Conservation (phyloP, 352 stramenopile genomes). For the Thraustochytrium striatum region DNA sequence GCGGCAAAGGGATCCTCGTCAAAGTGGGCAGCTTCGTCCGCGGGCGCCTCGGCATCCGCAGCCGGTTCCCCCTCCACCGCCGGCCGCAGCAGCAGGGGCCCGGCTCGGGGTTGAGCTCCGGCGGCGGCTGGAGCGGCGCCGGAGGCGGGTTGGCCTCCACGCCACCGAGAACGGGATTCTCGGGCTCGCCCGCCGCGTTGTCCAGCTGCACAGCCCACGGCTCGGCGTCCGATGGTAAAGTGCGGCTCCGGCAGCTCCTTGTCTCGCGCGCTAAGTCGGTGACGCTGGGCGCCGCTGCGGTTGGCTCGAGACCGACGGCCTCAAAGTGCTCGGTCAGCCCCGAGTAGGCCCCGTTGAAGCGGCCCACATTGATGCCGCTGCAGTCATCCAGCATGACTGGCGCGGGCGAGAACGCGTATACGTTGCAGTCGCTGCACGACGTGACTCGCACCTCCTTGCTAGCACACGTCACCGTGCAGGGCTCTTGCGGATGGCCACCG, state of each 20-base stretch:
- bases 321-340: slow-evolving; percentile 22
- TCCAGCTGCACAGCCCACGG: slow-evolving; percentile 8
- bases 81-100: neutral
- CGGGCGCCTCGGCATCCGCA: neutral
- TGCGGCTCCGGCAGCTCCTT: slow-evolving; percentile 28
- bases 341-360: slow-evolving; percentile 39
- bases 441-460: slow-evolving; percentile 81
- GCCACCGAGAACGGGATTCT: slow-evolving; percentile 6
- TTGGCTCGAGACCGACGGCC: neutral
- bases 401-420: slow-evolving; percentile 69
- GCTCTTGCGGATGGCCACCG: slow-evolving; percentile 77
- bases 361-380: neutral
- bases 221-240: neutral
- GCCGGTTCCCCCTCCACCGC: neutral
- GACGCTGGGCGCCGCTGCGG: neutral
- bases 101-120: neutral
- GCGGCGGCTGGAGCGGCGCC: neutral
- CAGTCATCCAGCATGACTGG: slow-evolving; percentile 29
- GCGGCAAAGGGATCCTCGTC: neutral
- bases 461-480: slow-evolving; percentile 78
- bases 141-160: neutral
- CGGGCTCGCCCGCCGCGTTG: neutral
- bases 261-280: slow-evolving; percentile 37
- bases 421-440: slow-evolving; percentile 69
- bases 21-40: neutral